Base-by-base conservation (phyloP, 768 basidiomycete species). In the Pulveroboletus sp. region DNA sequence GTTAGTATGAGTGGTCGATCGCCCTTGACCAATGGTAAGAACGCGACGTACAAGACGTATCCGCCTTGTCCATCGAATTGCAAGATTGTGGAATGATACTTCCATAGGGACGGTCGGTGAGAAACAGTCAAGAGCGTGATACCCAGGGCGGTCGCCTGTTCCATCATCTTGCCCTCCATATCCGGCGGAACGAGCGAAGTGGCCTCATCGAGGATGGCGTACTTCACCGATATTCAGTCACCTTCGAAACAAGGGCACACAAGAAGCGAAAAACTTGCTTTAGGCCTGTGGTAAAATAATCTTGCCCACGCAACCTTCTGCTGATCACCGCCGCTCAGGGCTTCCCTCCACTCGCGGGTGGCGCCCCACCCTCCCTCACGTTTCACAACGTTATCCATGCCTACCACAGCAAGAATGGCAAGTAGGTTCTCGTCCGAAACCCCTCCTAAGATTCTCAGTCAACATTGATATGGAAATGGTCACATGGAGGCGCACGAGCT, bases 261-360 rank as follows among this genome's bases (percentile, higher is more conserved):
- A 18, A 40, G 21, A 21, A 39, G 39, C 33, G 18, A 39, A 45
- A 17, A 5, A 63, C 75, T 56, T 55, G 84, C 92, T 78, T 92
- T 94, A 9, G 95, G 95, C 50, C 78, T 74, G 64, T 98, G 95
- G 67, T 99, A 99, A 65, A 97, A 99, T 57, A 99, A 68, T 57
- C 95, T 74, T 11, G 93, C 95, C 93, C 95, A 97, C 0, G 95
- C 95, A 50, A 98, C 87, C 71, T 94, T 85, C 70, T 98, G 94
- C 67, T 98, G 92, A 67, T 96, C 95, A 17, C 94, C 94, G 1
- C 95, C 94, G 62, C 89, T 93, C 31, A 98, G 70, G 3, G 89
- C 81, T 65, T 96, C 93, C 55, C 91, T 80, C 95, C 95, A 98
- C 62, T 97, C 95, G 42, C 84, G 78, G n/a, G 79, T 76, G 8